These are phyloP conservation scores for Dictyostelium gargantuum DNA, from an alignment of 208 protist species.

Conservation along the genomic window DNA sequence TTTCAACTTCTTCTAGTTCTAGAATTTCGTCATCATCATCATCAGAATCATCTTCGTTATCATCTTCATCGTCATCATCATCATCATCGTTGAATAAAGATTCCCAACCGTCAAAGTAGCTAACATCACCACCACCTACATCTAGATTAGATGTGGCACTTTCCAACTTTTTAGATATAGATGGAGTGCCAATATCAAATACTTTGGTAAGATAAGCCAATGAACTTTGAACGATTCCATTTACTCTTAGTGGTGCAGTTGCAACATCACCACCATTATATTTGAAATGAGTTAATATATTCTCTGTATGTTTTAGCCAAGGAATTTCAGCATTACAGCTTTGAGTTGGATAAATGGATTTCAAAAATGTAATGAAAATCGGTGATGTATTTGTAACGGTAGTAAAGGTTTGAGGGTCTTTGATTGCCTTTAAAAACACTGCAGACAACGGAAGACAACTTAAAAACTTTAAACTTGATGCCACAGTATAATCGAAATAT, in stretches of 20 bases:
- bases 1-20: too few relatives aligned
- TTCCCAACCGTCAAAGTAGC: conserved; percentile 22
- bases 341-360: background rate
- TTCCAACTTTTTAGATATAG: background rate
- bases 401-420: background rate
- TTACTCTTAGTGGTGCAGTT: background rate
- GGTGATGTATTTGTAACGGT: background rate
- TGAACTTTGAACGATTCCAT: background rate
- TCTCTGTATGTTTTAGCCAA: conserved; percentile 1
- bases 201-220: background rate
- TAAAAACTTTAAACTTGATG: background rate
- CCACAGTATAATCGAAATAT: conserved; percentile 13
- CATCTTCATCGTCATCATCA: background rate
- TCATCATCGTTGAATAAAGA: conserved; percentile 1
- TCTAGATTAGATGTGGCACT: background rate
- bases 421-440: background rate
- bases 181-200: background rate
- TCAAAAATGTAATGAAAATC: conserved; percentile 14
- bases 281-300: conserved; percentile 7
- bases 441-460: background rate
- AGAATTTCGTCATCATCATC: background rate
- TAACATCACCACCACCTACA: background rate
- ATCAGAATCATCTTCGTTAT: background rate
- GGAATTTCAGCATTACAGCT: background rate
- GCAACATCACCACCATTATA: background rate